Conservation (phyloP, 2,329 filamentous ascomycete genomes). For the Fusarium acutatum region DNA sequence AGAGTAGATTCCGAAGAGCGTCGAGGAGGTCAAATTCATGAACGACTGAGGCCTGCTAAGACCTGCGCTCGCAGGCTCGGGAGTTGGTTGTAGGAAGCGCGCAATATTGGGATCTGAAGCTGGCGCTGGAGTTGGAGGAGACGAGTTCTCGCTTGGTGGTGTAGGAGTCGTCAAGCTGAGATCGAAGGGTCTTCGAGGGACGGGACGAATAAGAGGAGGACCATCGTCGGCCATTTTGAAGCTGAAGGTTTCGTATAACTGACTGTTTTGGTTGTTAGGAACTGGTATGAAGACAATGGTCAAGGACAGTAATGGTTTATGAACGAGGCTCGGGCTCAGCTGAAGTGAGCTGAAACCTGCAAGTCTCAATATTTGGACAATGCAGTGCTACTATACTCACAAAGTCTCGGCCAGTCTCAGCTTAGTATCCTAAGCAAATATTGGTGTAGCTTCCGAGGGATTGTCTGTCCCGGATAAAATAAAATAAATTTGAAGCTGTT, state of each 20-base stretch:
- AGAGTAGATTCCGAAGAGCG: conserved; percentile 90
- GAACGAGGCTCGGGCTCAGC: background rate
- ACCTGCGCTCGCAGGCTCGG: conserved; percentile 43
- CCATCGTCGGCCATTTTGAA: conserved; percentile 52
- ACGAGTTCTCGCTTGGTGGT: conserved; percentile 50
- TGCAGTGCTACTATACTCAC: conserved; percentile 28
- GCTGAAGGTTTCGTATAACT: background rate
- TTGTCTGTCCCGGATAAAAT: background rate
- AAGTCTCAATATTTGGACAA: conserved; percentile 13
- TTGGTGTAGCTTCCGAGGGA: conserved; percentile 5
- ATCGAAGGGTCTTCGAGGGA: conserved; percentile 77
- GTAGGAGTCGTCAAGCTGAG: conserved; percentile 59
- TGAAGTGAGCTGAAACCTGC: conserved; percentile 16
- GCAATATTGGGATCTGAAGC: conserved; percentile 46
- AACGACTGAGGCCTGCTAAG: conserved; percentile 79
- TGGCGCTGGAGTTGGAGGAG: conserved; percentile 28
- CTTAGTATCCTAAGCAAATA: background rate
- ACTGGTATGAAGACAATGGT: background rate
- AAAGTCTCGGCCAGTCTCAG: conserved; percentile 13
- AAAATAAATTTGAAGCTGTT: conserved; percentile 11
- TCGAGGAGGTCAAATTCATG: conserved; percentile 87
- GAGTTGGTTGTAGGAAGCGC: conserved; percentile 51
- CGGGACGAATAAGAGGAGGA: conserved; percentile 71
- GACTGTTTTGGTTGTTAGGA: background rate
- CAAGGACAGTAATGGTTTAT: background rate